Conservation (phyloP, 768 basidiomycete species). For the Daedalea quercina region DNA sequence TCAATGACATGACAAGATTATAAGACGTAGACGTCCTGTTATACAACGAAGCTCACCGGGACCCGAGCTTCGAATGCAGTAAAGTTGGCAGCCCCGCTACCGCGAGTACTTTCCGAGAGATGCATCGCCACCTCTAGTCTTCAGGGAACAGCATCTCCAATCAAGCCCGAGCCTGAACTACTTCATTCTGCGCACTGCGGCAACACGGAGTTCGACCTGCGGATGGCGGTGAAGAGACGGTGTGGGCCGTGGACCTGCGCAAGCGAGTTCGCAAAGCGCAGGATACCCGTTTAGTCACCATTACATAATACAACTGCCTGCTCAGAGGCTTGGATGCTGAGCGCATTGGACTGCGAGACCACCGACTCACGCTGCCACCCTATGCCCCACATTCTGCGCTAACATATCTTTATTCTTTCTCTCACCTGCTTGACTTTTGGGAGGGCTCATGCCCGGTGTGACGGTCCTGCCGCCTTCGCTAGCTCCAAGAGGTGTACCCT, state of each 20-base stretch:
- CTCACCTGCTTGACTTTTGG: background rate
- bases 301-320: background rate
- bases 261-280: no score
- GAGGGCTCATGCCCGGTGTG: slow-evolving; percentile 34
- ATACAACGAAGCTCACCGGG: no score
- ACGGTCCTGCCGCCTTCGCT: slow-evolving; percentile 34
- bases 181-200: slow-evolving; percentile 1
- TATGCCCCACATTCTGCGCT: background rate
- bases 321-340: no score
- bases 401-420: slow-evolving; percentile 15
- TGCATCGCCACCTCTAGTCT: no score
- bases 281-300: no score
- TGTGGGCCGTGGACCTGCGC: background rate
- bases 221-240: background rate
- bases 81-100: no score
- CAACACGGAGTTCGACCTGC: background rate
- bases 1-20: no score
- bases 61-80: no score
- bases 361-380: background rate
- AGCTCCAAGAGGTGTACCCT: slow-evolving; percentile 22
- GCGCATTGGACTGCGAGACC: no score
- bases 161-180: background rate
- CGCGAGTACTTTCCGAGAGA: no score
- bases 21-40: no score
- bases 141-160: no score